phyloP scores from a whole-genome alignment of 805 yeast genomes.

The Limtongozyma cylindracea region DNA sequence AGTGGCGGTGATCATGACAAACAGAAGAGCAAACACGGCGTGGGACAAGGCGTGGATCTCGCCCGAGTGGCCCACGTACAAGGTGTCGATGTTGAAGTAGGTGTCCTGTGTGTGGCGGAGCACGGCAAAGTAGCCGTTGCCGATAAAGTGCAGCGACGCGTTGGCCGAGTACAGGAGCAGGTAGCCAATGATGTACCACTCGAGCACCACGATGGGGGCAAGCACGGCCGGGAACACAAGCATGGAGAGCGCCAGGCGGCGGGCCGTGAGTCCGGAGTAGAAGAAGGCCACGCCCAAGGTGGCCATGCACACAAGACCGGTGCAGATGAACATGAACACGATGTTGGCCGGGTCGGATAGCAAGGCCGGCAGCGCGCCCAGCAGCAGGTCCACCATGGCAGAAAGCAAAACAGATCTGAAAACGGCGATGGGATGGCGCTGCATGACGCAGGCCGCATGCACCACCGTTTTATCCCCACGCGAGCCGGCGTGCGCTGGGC shows the following conservation, averaged over 20 bases:
- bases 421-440: no score
- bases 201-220: slow-evolving; percentile 9
- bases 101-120: slow-evolving; percentile 1
- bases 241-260: slow-evolving; percentile 15
- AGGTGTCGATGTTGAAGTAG: neutral
- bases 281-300: slow-evolving; percentile 13
- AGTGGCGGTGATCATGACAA: slow-evolving; percentile 13
- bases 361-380: no score
- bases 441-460: no score
- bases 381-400: no score
- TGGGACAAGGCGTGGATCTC: slow-evolving; percentile 11
- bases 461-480: no score
- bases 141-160: slow-evolving; percentile 10
- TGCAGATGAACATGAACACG: no score
- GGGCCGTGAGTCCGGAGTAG: slow-evolving; percentile 16
- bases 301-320: no score
- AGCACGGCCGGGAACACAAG: slow-evolving; percentile 10
- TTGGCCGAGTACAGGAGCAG: slow-evolving; percentile 10
- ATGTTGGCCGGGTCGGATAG: no score
- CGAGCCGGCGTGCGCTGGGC: no score
- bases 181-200: slow-evolving; percentile 19
- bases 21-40: slow-evolving; percentile 12
- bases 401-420: no score
- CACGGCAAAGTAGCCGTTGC: slow-evolving; percentile 8
- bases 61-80: slow-evolving; percentile 6